A percentile compares a stretch with the other conserved stretches of the same genome.
Evolutionary conservation across 2,329 filamentous ascomycete genomes (phyloP).

Genomic region (Nemania serpens): DNA sequence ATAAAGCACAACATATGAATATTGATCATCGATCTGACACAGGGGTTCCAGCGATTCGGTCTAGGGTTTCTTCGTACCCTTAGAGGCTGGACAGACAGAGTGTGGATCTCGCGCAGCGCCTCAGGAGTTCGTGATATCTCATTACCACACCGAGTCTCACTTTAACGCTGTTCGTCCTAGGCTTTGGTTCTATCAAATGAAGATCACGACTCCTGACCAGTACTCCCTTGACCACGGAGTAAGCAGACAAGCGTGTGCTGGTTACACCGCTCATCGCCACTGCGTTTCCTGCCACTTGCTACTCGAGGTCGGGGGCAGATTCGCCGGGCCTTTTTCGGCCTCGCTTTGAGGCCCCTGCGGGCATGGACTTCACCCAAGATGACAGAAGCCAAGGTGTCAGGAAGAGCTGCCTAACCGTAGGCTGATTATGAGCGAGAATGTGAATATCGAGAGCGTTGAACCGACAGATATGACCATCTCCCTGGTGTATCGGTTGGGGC

Average conservation of each 20-base stretch:
- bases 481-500: not conserved
- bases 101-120: slow-evolving; percentile 18
- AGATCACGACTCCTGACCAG: not conserved
- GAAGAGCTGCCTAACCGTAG: slow-evolving; percentile 12
- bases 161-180: not conserved
- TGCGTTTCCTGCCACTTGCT: slow-evolving; percentile 1
- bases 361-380: not conserved
- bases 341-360: not conserved
- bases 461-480: not conserved
- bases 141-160: slow-evolving; percentile 18
- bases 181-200: not conserved
- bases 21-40: not conserved
- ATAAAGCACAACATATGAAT: slow-evolving; percentile 1
- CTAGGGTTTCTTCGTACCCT: too few species aligned
- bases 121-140: slow-evolving; percentile 8
- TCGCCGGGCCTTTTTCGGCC: not conserved
- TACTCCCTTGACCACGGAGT: not conserved
- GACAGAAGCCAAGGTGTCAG: not conserved
- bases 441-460: not conserved
- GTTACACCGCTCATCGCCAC: slow-evolving; percentile 16
- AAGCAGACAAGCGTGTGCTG: not conserved
- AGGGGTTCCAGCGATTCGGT: slow-evolving; percentile 11
- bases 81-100: not conserved
- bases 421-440: slow-evolving; percentile 3
- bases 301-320: not conserved